Evolutionary conservation across 2,329 filamentous ascomycete species (phyloP), one percentile per base, ranked within the genome.

Genomic region (Cryphonectria radicalis): DNA sequence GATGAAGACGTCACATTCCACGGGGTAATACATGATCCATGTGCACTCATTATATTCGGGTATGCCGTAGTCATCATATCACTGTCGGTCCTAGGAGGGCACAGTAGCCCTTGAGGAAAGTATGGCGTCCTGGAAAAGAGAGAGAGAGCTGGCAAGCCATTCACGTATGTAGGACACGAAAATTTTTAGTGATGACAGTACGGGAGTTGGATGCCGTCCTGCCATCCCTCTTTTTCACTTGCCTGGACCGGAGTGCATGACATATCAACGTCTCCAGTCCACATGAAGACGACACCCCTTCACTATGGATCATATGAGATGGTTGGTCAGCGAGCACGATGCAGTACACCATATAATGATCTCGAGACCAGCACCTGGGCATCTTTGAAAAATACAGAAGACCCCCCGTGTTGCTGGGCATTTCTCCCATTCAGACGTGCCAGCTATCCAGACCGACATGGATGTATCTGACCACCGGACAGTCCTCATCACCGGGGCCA

Each of bases 401-500:
- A 32, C n/a, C 14, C 46, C 11, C 25, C 6, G 10, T 1, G 25
- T 22, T 57, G 25, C n/a, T 11, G n/a, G 50, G 11, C 8, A 11
- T 14, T 28, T 28, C 13, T 57, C 53, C 53, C 4, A 14, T 14
- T 3, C 14, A 25, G 53, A 17, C 11, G 53, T 57, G 25, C 13
- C 11, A 28, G 22, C 8, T 22, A 22, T 25, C 10, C 13, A n/a
- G n/a, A 55, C 22, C 11, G 25, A 28, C 5, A 55, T 55, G 53
- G 13, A 5, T 17, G 5, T 28, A 28, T 14, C 11, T 28, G 53
- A 13, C 53, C n/a, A 25, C 53, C 25, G 14, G 35, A 70, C 50
- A 53, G 35, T 72, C 28, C 60, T 68, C 59, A 65, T 70, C 35
- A 70, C 68, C 2, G 71, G 68, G n/a, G 68, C 28, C n/a, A 68